Evolutionary conservation across 805 yeast genomes (phyloP).

Genomic region (Starmerella khaoyaiensis): DNA sequence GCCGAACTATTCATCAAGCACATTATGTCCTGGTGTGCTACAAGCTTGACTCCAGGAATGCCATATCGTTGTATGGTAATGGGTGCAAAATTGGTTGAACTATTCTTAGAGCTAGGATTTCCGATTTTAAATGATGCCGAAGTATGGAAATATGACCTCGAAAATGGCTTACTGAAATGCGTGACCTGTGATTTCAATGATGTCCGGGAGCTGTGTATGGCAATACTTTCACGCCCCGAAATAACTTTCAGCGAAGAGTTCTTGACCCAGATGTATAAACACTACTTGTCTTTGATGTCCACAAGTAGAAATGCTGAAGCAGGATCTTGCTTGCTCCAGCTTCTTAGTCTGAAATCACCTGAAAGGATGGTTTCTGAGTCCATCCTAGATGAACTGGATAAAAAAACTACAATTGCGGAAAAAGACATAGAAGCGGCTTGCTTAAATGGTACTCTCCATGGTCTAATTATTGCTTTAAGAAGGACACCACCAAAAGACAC

Average conservation of each 20-base stretch:
- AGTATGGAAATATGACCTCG: constrained; percentile 19
- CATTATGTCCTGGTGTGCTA: constrained; percentile 30
- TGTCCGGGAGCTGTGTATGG: constrained; percentile 42
- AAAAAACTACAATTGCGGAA: constrained; percentile 21
- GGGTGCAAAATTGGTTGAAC: constrained; percentile 36
- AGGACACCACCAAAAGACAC: not conserved
- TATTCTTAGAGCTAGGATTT: constrained; percentile 32
- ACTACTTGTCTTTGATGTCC: constrained; percentile 5
- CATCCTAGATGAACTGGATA: constrained; percentile 13
- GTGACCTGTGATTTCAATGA: constrained; percentile 66
- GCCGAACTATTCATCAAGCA: constrained; percentile 33
- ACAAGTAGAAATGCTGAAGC: constrained; percentile 15
- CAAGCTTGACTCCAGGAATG: constrained; percentile 40
- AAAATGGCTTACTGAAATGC: constrained; percentile 45
- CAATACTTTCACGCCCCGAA: constrained; percentile 35
- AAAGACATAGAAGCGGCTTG: constrained; percentile 34
- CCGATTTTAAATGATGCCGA: not conserved
- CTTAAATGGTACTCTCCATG: constrained; percentile 46
- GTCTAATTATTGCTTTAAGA: constrained; percentile 43
- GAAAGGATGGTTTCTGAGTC: not conserved
- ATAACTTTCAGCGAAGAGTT: constrained; percentile 3
- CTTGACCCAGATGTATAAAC: not conserved
- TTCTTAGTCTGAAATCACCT: constrained; percentile 21
- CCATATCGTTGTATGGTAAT: constrained; percentile 43
- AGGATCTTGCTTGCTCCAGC: constrained; percentile 14